Evolutionary conservation across 106 monocot species (phyloP), one percentile per base, ranked within the genome.

Genomic region (Dioscorea zingiberensis): DNA sequence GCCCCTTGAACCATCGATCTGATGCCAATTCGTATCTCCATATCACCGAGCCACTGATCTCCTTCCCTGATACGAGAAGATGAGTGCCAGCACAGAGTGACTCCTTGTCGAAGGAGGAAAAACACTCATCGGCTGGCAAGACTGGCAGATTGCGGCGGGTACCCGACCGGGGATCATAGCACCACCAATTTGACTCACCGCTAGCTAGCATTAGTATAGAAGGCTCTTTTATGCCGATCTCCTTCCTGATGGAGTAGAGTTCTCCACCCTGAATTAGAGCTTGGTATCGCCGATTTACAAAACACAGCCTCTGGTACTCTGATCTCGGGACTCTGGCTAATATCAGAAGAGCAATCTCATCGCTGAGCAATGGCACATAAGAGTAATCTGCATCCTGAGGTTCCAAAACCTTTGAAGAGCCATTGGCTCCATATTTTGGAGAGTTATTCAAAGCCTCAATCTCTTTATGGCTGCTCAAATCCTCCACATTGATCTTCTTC

Each of bases 31-130:
- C 78, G 26, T 78, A 78, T 28, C 73, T 55, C 78, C 78, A 78
- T 46, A 78, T 69, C 14, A 54, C 69, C 0, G 73, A 55, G 10
- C 73, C 78, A 2, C 4, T 48, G 6, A 63, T 62, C 68, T 78
- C 78, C 38, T 68, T 78, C 14, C 78, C 78, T 1, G 73, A 78
- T 24, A 78, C 78, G 1, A 78, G 73, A 25, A 78, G 73, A 17
- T 78, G 78, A 13, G 73, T 78, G 4, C 78, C 78, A 3, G 62
- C 78, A 14, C 67, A 78, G 3, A 78, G 22, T 2, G 73, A 60
- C 22, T 78, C 78, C 51, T 78, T 78, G 48, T 78, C 78, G 9
- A 54, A 68, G 3, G 54, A 59, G 8, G 63, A 68, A 68, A 78
- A 78, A 58, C 78, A 78, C 8, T 55, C 3, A 48, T 78, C 78